Percentiles rank a stretch among this genome's conserved stretches.
Evolutionary conservation across 305 asterid genomes (phyloP).

Genomic region (Rubia balearica): DNA sequence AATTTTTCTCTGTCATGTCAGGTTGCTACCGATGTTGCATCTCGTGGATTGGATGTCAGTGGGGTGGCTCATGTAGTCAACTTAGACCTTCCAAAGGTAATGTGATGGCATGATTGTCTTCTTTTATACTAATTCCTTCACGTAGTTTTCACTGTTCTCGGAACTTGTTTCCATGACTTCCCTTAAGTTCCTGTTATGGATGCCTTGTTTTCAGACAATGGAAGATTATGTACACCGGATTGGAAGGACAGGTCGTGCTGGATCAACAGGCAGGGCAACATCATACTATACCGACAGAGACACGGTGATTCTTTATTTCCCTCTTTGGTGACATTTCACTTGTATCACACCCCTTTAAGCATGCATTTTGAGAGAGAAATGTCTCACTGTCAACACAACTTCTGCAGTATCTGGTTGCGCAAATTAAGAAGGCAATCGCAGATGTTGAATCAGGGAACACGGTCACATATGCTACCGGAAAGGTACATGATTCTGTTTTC

Average conservation of each 20-base stretch:
- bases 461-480: slow-evolving; percentile 66
- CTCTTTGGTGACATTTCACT: slow-evolving; percentile 1
- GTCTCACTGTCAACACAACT: slow-evolving; percentile 1
- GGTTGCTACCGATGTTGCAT: slow-evolving; percentile 97
- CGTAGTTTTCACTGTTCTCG: not conserved
- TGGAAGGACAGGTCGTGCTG: slow-evolving; percentile 94
- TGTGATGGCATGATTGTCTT: slow-evolving; percentile 14
- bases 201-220: slow-evolving; percentile 51
- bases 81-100: slow-evolving; percentile 88
- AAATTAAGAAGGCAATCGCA: slow-evolving; percentile 68
- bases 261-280: slow-evolving; percentile 83
- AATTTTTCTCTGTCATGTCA: slow-evolving; percentile 27
- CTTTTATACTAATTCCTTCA: not conserved
- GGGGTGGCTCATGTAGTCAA: slow-evolving; percentile 90
- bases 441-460: slow-evolving; percentile 66
- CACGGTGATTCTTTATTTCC: slow-evolving; percentile 36
- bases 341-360: not conserved
- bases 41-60: slow-evolving; percentile 86
- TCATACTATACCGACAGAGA: slow-evolving; percentile 78
- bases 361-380: not conserved
- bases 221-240: slow-evolving; percentile 88
- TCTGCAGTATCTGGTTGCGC: slow-evolving; percentile 65
- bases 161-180: slow-evolving; percentile 3
- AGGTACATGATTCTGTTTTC: slow-evolving; percentile 37
- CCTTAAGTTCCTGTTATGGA: slow-evolving; percentile 21